Percentiles rank a stretch among this genome's conserved stretches.
phyloP scores from a whole-genome alignment of 805 yeast genomes.

The Geotrichum ghanense region DNA sequence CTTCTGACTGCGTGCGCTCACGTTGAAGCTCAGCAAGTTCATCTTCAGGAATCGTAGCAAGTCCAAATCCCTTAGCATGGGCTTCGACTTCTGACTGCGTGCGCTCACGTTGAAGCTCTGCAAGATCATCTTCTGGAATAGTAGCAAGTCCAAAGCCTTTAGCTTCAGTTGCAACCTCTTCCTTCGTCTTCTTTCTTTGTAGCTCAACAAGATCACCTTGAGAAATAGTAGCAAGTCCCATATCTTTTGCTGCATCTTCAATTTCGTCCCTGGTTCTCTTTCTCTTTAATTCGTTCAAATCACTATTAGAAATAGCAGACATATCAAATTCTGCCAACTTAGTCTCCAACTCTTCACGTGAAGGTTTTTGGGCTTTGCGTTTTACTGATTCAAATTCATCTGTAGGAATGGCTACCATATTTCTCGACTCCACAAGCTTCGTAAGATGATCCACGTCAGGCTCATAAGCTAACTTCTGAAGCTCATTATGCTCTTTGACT shows the following conservation, averaged over 20 bases:
- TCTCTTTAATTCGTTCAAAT: constrained; percentile 11
- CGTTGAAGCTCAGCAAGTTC: not conserved
- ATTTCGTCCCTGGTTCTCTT: too few species aligned
- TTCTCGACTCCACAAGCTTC: too few species aligned
- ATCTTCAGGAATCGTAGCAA: not conserved
- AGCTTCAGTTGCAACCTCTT: not conserved
- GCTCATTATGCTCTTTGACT: constrained; percentile 5
- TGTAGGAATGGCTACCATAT: too few species aligned
- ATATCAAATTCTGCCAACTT: too few species aligned
- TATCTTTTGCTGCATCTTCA: too few species aligned
- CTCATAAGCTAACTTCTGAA: constrained; percentile 2
- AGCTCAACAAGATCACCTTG: constrained; percentile 14
- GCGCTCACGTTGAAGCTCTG: not conserved
- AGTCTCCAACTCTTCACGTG: too few species aligned
- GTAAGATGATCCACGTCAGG: not conserved
- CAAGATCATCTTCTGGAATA: not conserved
- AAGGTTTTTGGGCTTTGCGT: too few species aligned
- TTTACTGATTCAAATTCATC: too few species aligned
- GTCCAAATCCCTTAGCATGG: not conserved
- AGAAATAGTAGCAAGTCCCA: constrained; percentile 15
- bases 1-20: not conserved
- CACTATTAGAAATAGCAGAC: constrained; percentile 17
- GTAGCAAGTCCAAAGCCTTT: not conserved
- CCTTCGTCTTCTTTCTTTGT: constrained; percentile 14
- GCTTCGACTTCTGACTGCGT: not conserved